A percentile compares a stretch with the other conserved stretches of the same genome.
These are phyloP conservation scores for Rubus idaeus DNA, from an alignment of 306 rosid genomes.

Conservation along the genomic window DNA sequence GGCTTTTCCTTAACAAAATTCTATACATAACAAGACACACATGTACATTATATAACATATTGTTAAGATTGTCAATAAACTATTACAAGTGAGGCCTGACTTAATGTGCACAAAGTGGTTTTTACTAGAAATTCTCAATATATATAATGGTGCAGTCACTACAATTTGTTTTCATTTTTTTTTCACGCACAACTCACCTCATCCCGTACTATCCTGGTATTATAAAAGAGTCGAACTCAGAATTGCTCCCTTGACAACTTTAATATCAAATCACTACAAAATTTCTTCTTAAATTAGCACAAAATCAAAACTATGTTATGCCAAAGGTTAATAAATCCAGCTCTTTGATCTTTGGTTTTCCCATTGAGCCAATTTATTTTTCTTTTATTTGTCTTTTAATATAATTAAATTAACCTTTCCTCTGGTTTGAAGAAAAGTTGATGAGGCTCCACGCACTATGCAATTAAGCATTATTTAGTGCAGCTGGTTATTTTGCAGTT, in stretches of 20 bases:
- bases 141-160: conserved; percentile 55
- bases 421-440: conserved; percentile 15
- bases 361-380: conserved; percentile 15
- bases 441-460: conserved; percentile 37
- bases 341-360: conserved; percentile 25
- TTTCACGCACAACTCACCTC: too few species aligned
- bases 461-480: conserved; percentile 20
- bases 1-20: conserved; percentile 22
- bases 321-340: conserved; percentile 2
- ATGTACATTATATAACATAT: background rate
- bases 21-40: conserved; percentile 15
- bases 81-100: conserved; percentile 47
- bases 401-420: too few species aligned
- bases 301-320: background rate
- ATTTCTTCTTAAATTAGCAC: background rate
- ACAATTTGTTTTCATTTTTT: conserved; percentile 14
- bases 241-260: too few species aligned
- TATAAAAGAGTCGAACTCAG: too few species aligned
- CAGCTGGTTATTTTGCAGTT: conserved; percentile 4
- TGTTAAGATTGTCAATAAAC: conserved; percentile 25
- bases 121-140: conserved; percentile 29
- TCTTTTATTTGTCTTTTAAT: conserved; percentile 7
- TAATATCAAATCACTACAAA: too few species aligned
- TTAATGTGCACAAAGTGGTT: conserved; percentile 36
- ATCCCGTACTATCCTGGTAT: too few species aligned